Conservation (phyloP, 2,329 filamentous ascomycete species). For the Trichothecium sympodiale region DNA sequence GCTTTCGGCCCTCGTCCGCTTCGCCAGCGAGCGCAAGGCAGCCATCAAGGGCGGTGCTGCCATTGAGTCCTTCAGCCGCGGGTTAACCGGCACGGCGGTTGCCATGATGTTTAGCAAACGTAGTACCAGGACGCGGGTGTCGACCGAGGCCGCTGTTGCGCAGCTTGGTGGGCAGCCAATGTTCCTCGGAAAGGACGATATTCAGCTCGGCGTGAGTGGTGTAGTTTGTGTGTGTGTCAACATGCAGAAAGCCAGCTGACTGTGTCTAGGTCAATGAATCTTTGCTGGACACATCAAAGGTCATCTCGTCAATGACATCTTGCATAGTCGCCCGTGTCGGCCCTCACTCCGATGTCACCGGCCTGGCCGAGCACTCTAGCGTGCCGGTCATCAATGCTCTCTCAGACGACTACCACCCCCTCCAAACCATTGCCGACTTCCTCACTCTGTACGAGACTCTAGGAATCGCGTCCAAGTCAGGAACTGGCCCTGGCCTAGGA, state of each 20-base stretch:
- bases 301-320: constrained; percentile 89
- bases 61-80: constrained; percentile 45
- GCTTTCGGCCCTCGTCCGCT: constrained; percentile 70
- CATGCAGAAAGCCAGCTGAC: no score
- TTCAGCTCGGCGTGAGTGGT: constrained; percentile 76
- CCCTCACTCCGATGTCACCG: constrained; percentile 62
- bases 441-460: constrained; percentile 79
- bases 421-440: constrained; percentile 91
- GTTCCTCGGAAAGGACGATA: constrained; percentile 93
- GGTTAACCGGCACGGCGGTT: constrained; percentile 66
- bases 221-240: no score
- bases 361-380: constrained; percentile 58
- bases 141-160: constrained; percentile 83
- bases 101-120: constrained; percentile 97
- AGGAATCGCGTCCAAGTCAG: constrained; percentile 28
- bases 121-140: constrained; percentile 85
- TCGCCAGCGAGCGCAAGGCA: constrained; percentile 67
- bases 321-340: constrained; percentile 74
- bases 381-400: constrained; percentile 82
- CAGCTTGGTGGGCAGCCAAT: constrained; percentile 86
- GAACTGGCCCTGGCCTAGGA: constrained; percentile 39
- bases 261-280: constrained; percentile 71
- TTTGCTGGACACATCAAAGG: constrained; percentile 79
- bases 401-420: constrained; percentile 82
- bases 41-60: constrained; percentile 55